A percentile compares a stretch with the other conserved stretches of the same genome.
Evolutionary conservation across 257 asterid species (phyloP).

Genomic region (Thymus mandschuricus): DNA sequence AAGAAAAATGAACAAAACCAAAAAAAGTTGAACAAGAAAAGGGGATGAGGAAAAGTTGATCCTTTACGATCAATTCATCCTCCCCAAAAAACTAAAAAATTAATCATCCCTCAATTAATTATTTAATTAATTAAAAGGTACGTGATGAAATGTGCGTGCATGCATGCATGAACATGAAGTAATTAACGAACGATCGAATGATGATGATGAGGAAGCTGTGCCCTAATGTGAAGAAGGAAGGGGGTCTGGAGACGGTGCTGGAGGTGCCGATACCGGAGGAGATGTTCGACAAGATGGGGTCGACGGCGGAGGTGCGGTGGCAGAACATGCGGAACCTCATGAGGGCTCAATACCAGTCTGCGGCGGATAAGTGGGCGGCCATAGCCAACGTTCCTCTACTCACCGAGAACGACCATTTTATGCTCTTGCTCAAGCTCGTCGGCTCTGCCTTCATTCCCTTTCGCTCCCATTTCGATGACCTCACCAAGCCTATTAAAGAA

Average conservation of each 20-base stretch:
- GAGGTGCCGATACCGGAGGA: constrained; percentile 94
- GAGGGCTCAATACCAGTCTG: constrained; percentile 45
- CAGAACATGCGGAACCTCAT: constrained; percentile 68
- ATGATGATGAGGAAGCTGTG: constrained; percentile 48
- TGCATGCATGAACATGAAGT: too few relatives aligned
- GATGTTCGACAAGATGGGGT: constrained; percentile 74
- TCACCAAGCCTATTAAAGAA: constrained; percentile 56
- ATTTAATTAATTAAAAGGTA: not conserved
- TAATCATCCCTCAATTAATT: constrained; percentile 12
- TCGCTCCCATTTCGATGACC: constrained; percentile 57
- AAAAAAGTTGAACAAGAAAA: too few relatives aligned
- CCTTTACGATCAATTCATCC: constrained; percentile 9
- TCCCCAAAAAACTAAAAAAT: constrained; percentile 1
- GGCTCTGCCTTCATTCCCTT: constrained; percentile 86
- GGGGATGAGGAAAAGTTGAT: too few relatives aligned
- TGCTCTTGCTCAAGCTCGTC: constrained; percentile 72
- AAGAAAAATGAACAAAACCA: too few relatives aligned
- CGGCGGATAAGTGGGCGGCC: constrained; percentile 42
- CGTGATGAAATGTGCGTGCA: too few relatives aligned
- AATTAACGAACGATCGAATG: not conserved
- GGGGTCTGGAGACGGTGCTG: constrained; percentile 75
- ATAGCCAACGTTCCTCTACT: constrained; percentile 5
- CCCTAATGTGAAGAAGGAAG: constrained; percentile 72
- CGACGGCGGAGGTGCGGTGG: constrained; percentile 72
- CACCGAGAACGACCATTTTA: constrained; percentile 60